These are phyloP conservation scores for Phytophthora citrophthora DNA, from an alignment of 352 stramenopile genomes.

Conservation along the genomic window DNA sequence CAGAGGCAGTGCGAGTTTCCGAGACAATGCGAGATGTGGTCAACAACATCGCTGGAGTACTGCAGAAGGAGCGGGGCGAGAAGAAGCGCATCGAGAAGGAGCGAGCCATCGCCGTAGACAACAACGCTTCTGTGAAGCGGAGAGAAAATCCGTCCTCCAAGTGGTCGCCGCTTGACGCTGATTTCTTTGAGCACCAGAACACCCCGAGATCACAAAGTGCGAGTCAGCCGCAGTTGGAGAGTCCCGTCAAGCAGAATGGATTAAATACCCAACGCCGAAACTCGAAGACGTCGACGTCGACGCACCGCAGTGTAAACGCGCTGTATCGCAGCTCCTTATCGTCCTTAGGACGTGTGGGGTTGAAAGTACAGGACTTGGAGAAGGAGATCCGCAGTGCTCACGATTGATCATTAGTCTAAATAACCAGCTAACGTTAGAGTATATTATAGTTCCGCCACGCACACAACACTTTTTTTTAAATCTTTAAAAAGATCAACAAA, in stretches of 20 bases:
- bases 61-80: conserved; percentile 54
- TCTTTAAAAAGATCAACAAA: too few species aligned
- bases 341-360: conserved; percentile 60
- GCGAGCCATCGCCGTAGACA: conserved; percentile 26
- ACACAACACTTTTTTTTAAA: too few species aligned
- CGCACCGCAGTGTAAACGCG: conserved; percentile 28
- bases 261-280: conserved; percentile 21
- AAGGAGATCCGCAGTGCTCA: conserved; percentile 55
- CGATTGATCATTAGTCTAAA: conserved; percentile 18
- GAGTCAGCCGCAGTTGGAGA: conserved; percentile 39
- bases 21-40: conserved; percentile 61
- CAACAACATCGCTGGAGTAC: conserved; percentile 46
- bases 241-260: conserved; percentile 40
- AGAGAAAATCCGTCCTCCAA: conserved; percentile 24
- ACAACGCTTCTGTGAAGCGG: conserved; percentile 25
- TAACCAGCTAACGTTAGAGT: conserved; percentile 20
- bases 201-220: conserved; percentile 10
- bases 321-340: conserved; percentile 60
- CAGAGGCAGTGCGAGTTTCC: conserved; percentile 61
- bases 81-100: conserved; percentile 46
- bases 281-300: conserved; percentile 32
- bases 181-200: conserved; percentile 23
- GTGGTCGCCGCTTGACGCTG: conserved; percentile 21
- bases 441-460: conserved; percentile 17
- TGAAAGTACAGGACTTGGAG: conserved; percentile 77